phyloP scores from a whole-genome alignment of 345 rosid species.

The Adansonia digitata region DNA sequence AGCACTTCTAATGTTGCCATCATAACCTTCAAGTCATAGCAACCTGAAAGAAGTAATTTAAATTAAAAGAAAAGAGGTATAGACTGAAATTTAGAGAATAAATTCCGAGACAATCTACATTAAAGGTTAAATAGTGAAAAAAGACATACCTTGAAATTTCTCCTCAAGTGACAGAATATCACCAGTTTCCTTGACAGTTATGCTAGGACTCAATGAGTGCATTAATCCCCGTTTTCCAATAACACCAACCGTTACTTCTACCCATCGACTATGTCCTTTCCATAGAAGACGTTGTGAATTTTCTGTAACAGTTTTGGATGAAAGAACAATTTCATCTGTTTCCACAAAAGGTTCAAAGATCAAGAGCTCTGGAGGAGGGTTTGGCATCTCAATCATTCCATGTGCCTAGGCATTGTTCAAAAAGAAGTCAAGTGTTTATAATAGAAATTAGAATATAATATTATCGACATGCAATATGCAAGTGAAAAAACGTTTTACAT shows the following conservation, averaged over 20 bases:
- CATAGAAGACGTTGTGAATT: constrained; percentile 44
- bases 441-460: neutral
- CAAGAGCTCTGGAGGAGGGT: constrained; percentile 68
- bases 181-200: constrained; percentile 88
- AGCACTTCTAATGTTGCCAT: neutral
- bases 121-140: neutral
- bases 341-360: constrained; percentile 89
- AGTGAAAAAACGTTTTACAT: neutral
- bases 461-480: neutral
- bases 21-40: neutral
- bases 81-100: neutral
- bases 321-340: constrained; percentile 74
- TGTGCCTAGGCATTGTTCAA: constrained; percentile 48
- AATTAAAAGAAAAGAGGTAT: neutral
- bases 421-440: constrained; percentile 8
- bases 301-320: constrained; percentile 41
- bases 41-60: neutral
- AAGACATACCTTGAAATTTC: constrained; percentile 77
- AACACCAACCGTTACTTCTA: constrained; percentile 88
- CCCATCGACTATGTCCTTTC: constrained; percentile 78
- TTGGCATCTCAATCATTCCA: constrained; percentile 96
- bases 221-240: constrained; percentile 66
- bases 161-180: constrained; percentile 92
- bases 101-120: neutral
- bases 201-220: constrained; percentile 81